Evolutionary conservation across 345 rosid species (phyloP), one percentile per base, ranked within the genome.

Genomic region (Rhizophora apiculata): DNA sequence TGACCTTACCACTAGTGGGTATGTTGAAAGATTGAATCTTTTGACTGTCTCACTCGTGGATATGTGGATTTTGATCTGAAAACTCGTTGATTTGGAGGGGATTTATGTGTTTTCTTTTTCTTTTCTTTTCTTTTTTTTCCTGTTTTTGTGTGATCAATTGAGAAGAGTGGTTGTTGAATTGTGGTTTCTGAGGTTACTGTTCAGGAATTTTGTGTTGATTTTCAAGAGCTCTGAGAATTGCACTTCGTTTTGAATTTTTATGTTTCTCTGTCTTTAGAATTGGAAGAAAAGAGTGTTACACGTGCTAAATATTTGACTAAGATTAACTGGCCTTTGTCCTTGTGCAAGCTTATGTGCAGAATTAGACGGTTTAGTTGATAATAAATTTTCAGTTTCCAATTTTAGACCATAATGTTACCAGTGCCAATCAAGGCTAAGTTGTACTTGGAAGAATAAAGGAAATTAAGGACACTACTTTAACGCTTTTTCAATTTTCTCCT

Each of bases 1-100:
- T 64, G 65, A 48, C 58, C 68, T 31, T 64, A 69, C 63, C 55
- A 36, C 65, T 63, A 71, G 65, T 43, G 64, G 81, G 57, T 74
- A 51, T 56, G 64, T 63, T 57, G 20, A 54, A 57, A 57, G 31
- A 64, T 62, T 31, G 64, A 68, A 72, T 54, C 81, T 75, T 63
- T 30, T 64, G 63, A 54, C 61, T 70, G 56, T 64, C 65, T 65
- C 51, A 36, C 65, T 63, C 69, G 65, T 43, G 60, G 65, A n/a
- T 36, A 36, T 65, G 60, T 20, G 20, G 54, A 53, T 76, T 64
- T 76, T 37, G 55, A 29, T 21, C 18, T 32, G 22, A 60, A 63
- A 43, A n/a, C 10, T 71, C 16, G 30, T 60, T 54, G 71, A 30
- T 69, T 61, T 64, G 31, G 31, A 27, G 43, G 68, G 58, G 11